Base-by-base conservation (phyloP, 2,329 filamentous ascomycete genomes). In the Didymosphaeria variabile region DNA sequence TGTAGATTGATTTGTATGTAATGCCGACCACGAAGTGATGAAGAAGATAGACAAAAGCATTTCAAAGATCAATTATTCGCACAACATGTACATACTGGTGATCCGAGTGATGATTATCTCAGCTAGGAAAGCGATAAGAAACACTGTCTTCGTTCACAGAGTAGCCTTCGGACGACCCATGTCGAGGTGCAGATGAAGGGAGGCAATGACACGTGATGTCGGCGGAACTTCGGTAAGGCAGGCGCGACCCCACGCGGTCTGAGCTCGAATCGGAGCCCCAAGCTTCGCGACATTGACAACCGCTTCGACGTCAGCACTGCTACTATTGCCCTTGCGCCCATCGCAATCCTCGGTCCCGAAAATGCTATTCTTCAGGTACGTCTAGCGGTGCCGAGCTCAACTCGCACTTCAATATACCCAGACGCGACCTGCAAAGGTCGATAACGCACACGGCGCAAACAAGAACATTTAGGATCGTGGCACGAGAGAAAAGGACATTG, bases 351-450 rank as follows among this genome's bases (percentile, higher is more conserved):
- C 10, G 38, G 32, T 45, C 5, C 12, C 44, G 68, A 19, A 15
- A 10, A 85, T 85, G 83, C 79, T 85, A 58, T 85, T 85, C 76
- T 85, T 85, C 78, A 85, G 83, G 83, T 84, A 36, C 23, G 46
- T 63, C 36, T 67, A 62, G 40, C 23, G n/a, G 32, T 49, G 29
- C 17, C 15, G 21, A 13, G 9, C 47, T 5, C 19, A 5, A n/a
- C 26, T 26, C 19, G 42, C 53, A 1, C 34, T 17, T 12, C 23
- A 13, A 17, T 5, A 1, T 29, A 4, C 19, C 15, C 50, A 1
- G 5, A 26, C 10, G 12, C 31, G 9, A 31, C 9, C 13, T 19
- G 31, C 8, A 32, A 19, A 8, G 5, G 15, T n/a, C 13, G 10
- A 29, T 5, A 12, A n/a, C 5, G 13, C 32, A 17, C 12, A 26